phyloP scores from a whole-genome alignment of 106 monocot genomes.

The Acorus calamus region DNA sequence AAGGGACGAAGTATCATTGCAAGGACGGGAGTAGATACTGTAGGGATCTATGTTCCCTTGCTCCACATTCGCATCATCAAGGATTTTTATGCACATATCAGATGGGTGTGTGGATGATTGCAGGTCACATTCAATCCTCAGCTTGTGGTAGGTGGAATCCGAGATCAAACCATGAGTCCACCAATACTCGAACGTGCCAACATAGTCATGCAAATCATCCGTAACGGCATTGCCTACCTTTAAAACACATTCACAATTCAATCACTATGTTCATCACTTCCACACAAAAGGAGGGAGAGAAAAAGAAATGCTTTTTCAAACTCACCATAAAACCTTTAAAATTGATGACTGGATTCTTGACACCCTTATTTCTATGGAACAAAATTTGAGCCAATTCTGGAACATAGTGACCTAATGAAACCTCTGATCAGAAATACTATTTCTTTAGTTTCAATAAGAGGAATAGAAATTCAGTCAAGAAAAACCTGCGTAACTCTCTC shows the following conservation, averaged over 20 bases:
- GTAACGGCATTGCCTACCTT: slow-evolving; percentile 87
- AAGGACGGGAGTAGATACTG: slow-evolving; percentile 69
- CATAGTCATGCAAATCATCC: slow-evolving; percentile 66
- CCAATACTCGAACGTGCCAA: slow-evolving; percentile 88
- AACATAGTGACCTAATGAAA: slow-evolving; percentile 66
- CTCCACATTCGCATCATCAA: slow-evolving; percentile 28
- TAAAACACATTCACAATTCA: too few relatives aligned
- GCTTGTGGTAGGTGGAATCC: slow-evolving; percentile 42
- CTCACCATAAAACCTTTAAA: slow-evolving; percentile 93
- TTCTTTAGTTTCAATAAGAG: too few relatives aligned
- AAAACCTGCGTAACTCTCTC: slow-evolving; percentile 83
- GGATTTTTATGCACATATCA: slow-evolving; percentile 22
- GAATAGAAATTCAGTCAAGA: too few relatives aligned
- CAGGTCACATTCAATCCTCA: slow-evolving; percentile 32
- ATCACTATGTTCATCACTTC: too few relatives aligned
- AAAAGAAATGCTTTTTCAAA: too few relatives aligned
- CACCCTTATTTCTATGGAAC: slow-evolving; percentile 47
- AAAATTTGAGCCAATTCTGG: slow-evolving; percentile 80
- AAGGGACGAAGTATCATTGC: slow-evolving; percentile 29
- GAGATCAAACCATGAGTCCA: slow-evolving; percentile 93
- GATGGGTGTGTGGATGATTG: slow-evolving; percentile 38
- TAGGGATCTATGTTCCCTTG: slow-evolving; percentile 73
- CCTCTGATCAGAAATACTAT: too few relatives aligned
- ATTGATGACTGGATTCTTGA: slow-evolving; percentile 51
- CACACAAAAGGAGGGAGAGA: too few relatives aligned